Base-by-base conservation (phyloP, 2,329 filamentous ascomycete species). In the Allantophomopsis lycopodina region DNA sequence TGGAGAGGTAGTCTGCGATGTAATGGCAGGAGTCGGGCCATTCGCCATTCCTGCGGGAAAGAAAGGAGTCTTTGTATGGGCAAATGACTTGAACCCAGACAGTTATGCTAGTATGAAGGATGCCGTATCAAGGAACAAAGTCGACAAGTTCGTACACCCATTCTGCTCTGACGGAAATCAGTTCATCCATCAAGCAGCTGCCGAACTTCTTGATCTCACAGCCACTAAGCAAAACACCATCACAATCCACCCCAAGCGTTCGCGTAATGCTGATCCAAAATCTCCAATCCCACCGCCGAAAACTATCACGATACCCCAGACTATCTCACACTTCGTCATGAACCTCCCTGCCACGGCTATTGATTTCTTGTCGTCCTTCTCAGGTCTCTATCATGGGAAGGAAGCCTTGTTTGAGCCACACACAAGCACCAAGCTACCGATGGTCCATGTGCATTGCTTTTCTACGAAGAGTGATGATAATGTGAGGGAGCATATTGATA, bases 11-110 rank as follows among this genome's bases (percentile, higher is more conserved):
- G 83, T 96, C 2, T 91, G 82, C 63, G 91, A 98, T 60, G 82
- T 95, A 47, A 98, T 96, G 89, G 89, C 88, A 1, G 91, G 91
- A 34, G 88, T 98, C 37, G 91, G 91, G 0, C 91, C 91, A 0
- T 98, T 98, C 59, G 88, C 89, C 16, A 70, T 94, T 3, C 91
- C 91, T 0, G 87, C 89, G 0, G 91, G 85, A 13, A 93, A 83
- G 64, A 89, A 83, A 59, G 77, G 76, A 32, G 84, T 93, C 20
- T 94, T 96, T 51, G 88, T 95, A 14, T 94, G 84, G 79, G 91
- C 88, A 32, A 98, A 96, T 60, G 91, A 98, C 58, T 79, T 95
- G 56, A 98, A 98, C 56, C 89, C 89, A 0, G 83, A 93, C 52
- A 88, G 86, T 51, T 86, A 78, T 60, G 72, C 68, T 40, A 79